Percentiles rank a stretch among this genome's conserved stretches.
Conservation (phyloP, 257 asterid species). For the Scutellaria galericulata region DNA sequence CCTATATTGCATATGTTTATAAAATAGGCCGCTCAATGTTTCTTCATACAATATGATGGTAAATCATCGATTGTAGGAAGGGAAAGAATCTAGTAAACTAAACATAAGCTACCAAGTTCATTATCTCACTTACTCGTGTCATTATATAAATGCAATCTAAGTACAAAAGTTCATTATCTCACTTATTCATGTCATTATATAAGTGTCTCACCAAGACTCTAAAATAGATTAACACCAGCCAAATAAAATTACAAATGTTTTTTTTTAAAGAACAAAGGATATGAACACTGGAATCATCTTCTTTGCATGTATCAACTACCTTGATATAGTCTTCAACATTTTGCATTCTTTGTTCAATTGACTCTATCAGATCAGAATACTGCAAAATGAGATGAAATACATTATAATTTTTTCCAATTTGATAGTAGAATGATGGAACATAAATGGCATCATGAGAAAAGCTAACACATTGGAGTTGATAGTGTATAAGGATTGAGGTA, state of each 20-base stretch:
- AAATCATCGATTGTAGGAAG: neutral
- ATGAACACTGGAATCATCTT: slow-evolving; percentile 18
- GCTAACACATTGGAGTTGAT: neutral
- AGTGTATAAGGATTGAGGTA: slow-evolving; percentile 17
- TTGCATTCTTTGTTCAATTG: slow-evolving; percentile 69
- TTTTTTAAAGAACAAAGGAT: neutral
- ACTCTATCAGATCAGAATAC: slow-evolving; percentile 73
- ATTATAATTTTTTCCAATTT: slow-evolving; percentile 24
- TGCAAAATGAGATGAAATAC: slow-evolving; percentile 44
- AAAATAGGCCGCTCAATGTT: neutral
- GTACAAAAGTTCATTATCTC: neutral
- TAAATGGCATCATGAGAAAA: slow-evolving; percentile 4
- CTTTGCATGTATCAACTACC: slow-evolving; percentile 44
- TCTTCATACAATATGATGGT: slow-evolving; percentile 25
- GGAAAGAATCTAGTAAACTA: slow-evolving; percentile 8
- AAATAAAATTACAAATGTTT: neutral
- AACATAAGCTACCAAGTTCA: slow-evolving; percentile 15
- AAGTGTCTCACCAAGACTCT: neutral
- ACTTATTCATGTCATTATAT: neutral
- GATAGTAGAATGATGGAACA: slow-evolving; percentile 17
- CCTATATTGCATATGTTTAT: neutral
- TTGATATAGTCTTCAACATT: slow-evolving; percentile 76
- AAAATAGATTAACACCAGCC: slow-evolving; percentile 8
- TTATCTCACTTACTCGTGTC: neutral
- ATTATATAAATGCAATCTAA: neutral